Base-by-base conservation (phyloP, 345 rosid genomes). In the Heritiera fomes region DNA sequence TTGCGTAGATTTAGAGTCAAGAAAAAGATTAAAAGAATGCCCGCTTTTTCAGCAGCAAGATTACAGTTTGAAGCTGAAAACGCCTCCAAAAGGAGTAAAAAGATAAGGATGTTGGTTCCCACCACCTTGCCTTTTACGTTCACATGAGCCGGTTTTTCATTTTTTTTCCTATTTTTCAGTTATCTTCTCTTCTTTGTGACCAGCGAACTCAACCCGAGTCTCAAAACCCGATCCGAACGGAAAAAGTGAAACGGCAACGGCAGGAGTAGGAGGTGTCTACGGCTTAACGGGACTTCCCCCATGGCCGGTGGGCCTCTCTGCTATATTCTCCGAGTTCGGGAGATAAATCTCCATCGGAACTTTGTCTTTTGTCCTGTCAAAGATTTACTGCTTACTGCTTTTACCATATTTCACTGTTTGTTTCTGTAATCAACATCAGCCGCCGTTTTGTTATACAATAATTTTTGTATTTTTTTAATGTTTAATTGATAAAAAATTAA, bases 61-160 rank as follows among this genome's bases (percentile, higher is more conserved):
- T 70, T 70, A 28, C 43, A 49, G 20, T 30, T 71, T 30, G 60
- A 14, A 50, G 75, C 40, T 50, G 45, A 50, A 71, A 71, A 49
- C 20, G 43, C 45, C 60, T 71, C 30, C 15, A n/a, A 43, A 67
- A 67, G 32, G 1, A 34, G 49, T 40, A 40, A 30, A 49, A 49
- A 49, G 73, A 28, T 28, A 71, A 49, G 75, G 75, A 43, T 0
- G 43, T 30, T 50, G 75, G 45, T 71, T 71, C 34, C 59, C 38
- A 71, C 41, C 34, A 23, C 34, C 64, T 23, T 13, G 0, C 43
- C 56, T 30, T 30, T 70, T 28, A 47, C 58, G 13, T 47, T 3
- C 38, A 45, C 55, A 6, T n/a, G 8, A 34, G 3, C 38, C 38
- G 28, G 28, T 23, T 23, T 23, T 23, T 23, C 28, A 23, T 23